These are phyloP conservation scores for Cinchona pubescens DNA, from an alignment of 257 asterid genomes.

Conservation along the genomic window DNA sequence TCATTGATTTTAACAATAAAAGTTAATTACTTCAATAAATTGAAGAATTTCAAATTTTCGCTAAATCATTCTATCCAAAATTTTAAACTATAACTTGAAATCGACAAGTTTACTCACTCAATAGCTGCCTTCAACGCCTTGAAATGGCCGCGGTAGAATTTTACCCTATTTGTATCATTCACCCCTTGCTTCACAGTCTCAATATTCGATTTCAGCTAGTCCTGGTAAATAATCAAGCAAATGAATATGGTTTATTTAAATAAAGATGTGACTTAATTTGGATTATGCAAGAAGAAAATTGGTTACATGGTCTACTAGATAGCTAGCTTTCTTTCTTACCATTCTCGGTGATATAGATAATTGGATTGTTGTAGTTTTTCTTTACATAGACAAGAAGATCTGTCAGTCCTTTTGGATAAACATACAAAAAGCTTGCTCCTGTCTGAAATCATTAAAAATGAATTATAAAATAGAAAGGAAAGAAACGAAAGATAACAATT, in stretches of 20 bases:
- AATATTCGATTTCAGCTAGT: constrained; percentile 13
- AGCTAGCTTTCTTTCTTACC: constrained; percentile 6
- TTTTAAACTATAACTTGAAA: too few relatives aligned
- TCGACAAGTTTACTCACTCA: constrained; percentile 27
- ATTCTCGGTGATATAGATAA: constrained; percentile 21
- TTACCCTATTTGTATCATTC: constrained; percentile 11
- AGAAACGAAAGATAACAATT: neutral
- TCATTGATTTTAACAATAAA: too few relatives aligned
- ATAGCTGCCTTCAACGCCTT: constrained; percentile 32
- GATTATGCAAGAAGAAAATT: neutral
- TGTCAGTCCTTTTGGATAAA: constrained; percentile 20
- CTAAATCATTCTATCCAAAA: too few relatives aligned
- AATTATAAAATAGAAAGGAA: too few relatives aligned
- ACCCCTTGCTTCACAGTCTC: neutral
- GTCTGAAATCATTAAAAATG: constrained; percentile 1
- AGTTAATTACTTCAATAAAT: too few relatives aligned
- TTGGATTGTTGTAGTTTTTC: constrained; percentile 20
- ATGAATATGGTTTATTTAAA: neutral
- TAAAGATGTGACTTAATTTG: neutral
- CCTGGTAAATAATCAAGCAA: neutral
- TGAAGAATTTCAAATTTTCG: too few relatives aligned
- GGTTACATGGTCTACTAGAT: neutral
- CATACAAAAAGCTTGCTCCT: constrained; percentile 9
- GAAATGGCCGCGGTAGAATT: constrained; percentile 40
- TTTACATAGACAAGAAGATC: constrained; percentile 19